Percentiles rank a stretch among this genome's conserved stretches.
These are phyloP conservation scores for Populus hybrid DNA, from an alignment of 441 rosid species.

Conservation along the genomic window DNA sequence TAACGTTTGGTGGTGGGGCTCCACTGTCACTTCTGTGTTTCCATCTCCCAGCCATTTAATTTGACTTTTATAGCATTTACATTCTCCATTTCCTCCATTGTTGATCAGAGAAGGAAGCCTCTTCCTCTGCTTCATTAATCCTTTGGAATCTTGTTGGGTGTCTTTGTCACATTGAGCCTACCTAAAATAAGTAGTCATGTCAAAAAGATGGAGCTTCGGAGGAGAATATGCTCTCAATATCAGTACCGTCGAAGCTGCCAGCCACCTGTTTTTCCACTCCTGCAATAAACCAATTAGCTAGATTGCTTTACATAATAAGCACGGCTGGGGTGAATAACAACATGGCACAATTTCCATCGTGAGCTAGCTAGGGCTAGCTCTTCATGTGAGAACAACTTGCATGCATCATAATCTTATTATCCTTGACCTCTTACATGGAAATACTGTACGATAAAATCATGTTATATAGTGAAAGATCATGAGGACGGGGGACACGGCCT, in stretches of 20 bases:
- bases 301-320: not conserved
- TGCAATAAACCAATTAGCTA: not conserved
- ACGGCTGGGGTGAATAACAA: too few relatives aligned
- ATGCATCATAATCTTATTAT: not conserved
- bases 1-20: slow-evolving; percentile 38
- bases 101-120: not conserved
- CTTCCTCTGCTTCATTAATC: too few relatives aligned
- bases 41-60: slow-evolving; percentile 9
- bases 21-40: slow-evolving; percentile 14
- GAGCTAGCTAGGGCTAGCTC: not conserved
- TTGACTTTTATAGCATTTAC: not conserved
- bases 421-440: too few relatives aligned
- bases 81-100: not conserved
- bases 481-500: too few relatives aligned
- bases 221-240: not conserved
- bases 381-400: not conserved
- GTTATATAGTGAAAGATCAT: too few relatives aligned
- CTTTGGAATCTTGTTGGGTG: too few relatives aligned
- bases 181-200: not conserved
- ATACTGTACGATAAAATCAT: too few relatives aligned
- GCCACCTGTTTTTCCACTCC: not conserved
- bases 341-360: too few relatives aligned
- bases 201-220: not conserved
- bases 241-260: not conserved
- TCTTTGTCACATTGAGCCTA: not conserved